Evolutionary conservation across 768 basidiomycete species (phyloP).

Genomic region (Podaxis sp.): DNA sequence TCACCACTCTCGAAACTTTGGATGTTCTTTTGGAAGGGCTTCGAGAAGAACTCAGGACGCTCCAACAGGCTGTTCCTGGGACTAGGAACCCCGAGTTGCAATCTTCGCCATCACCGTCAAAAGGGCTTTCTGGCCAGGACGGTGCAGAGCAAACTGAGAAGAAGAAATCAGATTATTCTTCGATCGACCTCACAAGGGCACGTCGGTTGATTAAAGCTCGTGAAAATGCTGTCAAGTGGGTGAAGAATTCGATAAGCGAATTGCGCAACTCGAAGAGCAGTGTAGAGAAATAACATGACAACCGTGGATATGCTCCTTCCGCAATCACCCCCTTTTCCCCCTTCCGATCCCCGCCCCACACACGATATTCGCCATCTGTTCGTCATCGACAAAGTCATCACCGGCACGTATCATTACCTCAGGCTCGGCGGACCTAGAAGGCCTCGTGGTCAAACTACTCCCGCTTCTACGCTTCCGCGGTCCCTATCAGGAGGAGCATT

Average conservation of each 20-base stretch:
- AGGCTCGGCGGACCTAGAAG: not conserved
- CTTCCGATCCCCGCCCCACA: not conserved
- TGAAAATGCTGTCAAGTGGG: conserved; percentile 64
- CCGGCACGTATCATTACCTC: not conserved
- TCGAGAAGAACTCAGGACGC: conserved; percentile 42
- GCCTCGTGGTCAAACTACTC: not conserved
- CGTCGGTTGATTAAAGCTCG: conserved; percentile 68
- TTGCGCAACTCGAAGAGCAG: not conserved
- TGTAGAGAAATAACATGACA: not conserved
- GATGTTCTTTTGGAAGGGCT: conserved; percentile 62
- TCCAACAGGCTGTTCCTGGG: not conserved
- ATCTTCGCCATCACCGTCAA: conserved; percentile 1
- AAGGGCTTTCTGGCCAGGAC: not conserved
- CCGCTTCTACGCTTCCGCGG: not conserved
- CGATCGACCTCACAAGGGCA: conserved; percentile 60
- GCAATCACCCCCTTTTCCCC: not conserved
- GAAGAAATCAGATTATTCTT: conserved; percentile 49
- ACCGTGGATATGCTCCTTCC: not conserved
- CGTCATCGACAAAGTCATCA: not conserved
- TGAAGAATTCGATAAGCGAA: conserved; percentile 36
- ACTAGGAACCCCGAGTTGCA: not conserved
- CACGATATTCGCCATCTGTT: not conserved
- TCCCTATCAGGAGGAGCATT: not conserved
- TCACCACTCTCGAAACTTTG: conserved; percentile 54
- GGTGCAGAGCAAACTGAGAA: conserved; percentile 7